Evolutionary conservation across 768 basidiomycete species (phyloP).

Genomic region (Amylocystis lapponica): DNA sequence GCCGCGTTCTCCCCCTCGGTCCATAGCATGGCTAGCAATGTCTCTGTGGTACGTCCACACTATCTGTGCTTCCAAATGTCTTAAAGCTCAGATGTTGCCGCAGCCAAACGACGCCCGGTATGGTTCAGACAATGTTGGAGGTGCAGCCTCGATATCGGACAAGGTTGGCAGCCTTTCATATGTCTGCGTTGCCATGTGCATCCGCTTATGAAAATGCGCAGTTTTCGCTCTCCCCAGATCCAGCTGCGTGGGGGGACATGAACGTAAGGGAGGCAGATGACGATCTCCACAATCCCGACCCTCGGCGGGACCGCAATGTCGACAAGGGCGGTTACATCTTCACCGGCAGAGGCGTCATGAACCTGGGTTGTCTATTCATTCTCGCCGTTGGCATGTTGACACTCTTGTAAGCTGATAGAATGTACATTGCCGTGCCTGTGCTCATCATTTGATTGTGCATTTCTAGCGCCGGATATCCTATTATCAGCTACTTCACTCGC

Average conservation of each 20-base stretch:
- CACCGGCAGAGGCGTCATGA: conserved; percentile 59
- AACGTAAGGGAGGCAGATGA: conserved; percentile 67
- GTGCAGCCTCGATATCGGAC: conserved; percentile 17
- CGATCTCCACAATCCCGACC: conserved; percentile 64
- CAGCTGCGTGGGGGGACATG: conserved; percentile 65
- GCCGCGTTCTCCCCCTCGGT: conserved; percentile 12
- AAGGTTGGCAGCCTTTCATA: conserved; percentile 10
- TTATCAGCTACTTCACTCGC: conserved; percentile 34
- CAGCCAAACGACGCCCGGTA: too few relatives aligned
- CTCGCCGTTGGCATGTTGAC: conserved; percentile 42
- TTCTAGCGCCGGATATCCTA: conserved; percentile 41
- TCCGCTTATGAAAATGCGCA: conserved; percentile 25
- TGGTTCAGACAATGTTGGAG: too few relatives aligned
- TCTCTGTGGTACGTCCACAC: conserved; percentile 10
- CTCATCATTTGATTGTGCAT: too few relatives aligned
- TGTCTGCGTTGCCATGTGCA: too few relatives aligned
- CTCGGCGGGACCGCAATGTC: conserved; percentile 21
- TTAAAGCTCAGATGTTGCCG: not conserved
- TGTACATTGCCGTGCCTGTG: not conserved
- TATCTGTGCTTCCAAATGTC: not conserved
- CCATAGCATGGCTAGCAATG: conserved; percentile 15
- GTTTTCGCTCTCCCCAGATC: conserved; percentile 74
- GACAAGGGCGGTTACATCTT: conserved; percentile 41
- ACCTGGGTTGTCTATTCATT: conserved; percentile 64
- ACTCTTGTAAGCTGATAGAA: conserved; percentile 47